Evolutionary conservation across 164 flowering plant species (phyloP).

Genomic region (Kalanchoe fedtschenkoi): DNA sequence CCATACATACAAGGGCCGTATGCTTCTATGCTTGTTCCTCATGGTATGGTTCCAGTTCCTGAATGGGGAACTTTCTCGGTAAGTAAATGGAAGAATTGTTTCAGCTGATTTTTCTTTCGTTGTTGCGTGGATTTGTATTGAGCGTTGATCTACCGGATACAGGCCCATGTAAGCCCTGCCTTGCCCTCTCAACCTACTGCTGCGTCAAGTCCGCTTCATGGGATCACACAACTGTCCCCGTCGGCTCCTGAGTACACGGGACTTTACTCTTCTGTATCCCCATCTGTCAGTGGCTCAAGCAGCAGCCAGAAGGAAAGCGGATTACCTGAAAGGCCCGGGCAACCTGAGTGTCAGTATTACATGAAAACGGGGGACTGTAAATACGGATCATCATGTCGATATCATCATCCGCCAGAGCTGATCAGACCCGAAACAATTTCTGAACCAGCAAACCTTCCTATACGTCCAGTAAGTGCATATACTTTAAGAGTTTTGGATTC

Average conservation of each 20-base stretch:
- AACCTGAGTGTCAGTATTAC: constrained; percentile 80
- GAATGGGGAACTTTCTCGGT: constrained; percentile 75
- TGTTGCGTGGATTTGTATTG: background rate
- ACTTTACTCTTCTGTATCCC: constrained; percentile 18
- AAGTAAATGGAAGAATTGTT: constrained; percentile 11
- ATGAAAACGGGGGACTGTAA: constrained; percentile 93
- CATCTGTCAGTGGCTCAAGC: constrained; percentile 19
- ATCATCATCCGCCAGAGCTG: constrained; percentile 73
- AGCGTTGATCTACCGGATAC: constrained; percentile 6
- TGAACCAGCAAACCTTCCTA: constrained; percentile 70
- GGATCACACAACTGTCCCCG: constrained; percentile 30
- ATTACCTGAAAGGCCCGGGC: constrained; percentile 87
- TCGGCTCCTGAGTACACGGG: constrained; percentile 22
- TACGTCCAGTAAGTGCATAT: constrained; percentile 56
- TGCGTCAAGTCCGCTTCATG: constrained; percentile 28
- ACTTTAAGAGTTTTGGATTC: too few species aligned
- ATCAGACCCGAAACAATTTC: constrained; percentile 29
- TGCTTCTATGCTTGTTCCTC: constrained; percentile 53
- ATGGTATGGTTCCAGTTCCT: constrained; percentile 59
- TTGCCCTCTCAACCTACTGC: constrained; percentile 30
- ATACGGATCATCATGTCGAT: constrained; percentile 79
- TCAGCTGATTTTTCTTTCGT: background rate
- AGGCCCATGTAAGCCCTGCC: constrained; percentile 36
- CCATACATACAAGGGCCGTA: constrained; percentile 66
- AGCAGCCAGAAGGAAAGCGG: constrained; percentile 19